Evolutionary conservation across 1,284 basidiomycete genomes (phyloP).

Genomic region (Sporisorium sorghi): DNA sequence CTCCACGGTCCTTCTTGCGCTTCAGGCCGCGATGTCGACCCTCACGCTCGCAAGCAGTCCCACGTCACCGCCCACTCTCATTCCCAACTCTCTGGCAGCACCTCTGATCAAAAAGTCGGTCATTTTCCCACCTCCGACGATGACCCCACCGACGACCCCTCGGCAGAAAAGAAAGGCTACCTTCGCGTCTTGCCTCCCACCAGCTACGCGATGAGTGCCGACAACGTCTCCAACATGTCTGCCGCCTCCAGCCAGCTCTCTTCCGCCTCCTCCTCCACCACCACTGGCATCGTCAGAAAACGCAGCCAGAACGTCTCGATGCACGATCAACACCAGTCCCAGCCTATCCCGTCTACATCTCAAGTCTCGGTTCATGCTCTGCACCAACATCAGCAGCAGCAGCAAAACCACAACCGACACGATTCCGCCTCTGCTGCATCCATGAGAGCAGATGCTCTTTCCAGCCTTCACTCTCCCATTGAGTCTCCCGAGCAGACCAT

Average conservation of each 20-base stretch:
- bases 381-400: conserved; percentile 30
- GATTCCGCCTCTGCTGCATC: conserved; percentile 6
- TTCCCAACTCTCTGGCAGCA: conserved; percentile 16
- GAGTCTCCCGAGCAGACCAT: conserved; percentile 32
- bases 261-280: conserved; percentile 36
- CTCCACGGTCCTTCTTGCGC: conserved; percentile 5
- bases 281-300: conserved; percentile 26
- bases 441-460: conserved; percentile 1
- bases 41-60: conserved; percentile 8
- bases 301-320: conserved; percentile 31
- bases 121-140: conserved; percentile 18
- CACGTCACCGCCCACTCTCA: conserved; percentile 5
- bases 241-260: conserved; percentile 35
- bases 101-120: conserved; percentile 42
- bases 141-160: conserved; percentile 10
- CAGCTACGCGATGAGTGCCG: conserved; percentile 34
- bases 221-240: conserved; percentile 40
- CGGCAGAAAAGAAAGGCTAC: conserved; percentile 21
- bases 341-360: conserved; percentile 11
- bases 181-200: conserved; percentile 30
- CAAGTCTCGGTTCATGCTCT: conserved; percentile 12
- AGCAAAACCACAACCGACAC: conserved; percentile 12
- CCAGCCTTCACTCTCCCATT: conserved; percentile 20
- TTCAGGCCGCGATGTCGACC: conserved; percentile 4
- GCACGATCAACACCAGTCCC: conserved; percentile 15